A percentile compares a stretch with the other conserved stretches of the same genome.
These are phyloP conservation scores for Cladosporium sp. DNA, from an alignment of 2,329 filamentous ascomycete genomes.

Conservation along the genomic window DNA sequence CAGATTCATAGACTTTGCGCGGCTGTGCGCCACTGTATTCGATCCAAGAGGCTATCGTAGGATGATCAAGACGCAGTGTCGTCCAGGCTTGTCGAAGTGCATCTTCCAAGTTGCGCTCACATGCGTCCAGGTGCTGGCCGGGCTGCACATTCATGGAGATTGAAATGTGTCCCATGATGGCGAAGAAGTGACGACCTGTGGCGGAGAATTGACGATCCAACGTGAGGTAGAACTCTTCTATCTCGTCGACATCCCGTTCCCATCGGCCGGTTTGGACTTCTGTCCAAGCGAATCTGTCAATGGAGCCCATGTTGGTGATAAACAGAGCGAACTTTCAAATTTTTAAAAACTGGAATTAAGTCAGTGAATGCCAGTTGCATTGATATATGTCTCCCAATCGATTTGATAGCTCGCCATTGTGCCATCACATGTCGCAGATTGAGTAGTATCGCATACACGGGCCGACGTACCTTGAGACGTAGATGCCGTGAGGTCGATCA, in stretches of 20 bases:
- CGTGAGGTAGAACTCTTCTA: conserved; percentile 5
- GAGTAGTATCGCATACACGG: neutral
- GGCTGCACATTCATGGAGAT: neutral
- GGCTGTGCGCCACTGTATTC: conserved; percentile 3
- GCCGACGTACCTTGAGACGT: neutral
- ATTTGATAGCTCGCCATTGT: neutral
- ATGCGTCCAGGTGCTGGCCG: neutral
- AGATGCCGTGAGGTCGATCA: neutral
- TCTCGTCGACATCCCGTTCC: conserved; percentile 6
- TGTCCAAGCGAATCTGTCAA: conserved; percentile 3
- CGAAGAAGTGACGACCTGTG: conserved; percentile 4
- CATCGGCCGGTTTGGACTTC: conserved; percentile 1
- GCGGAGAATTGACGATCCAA: conserved; percentile 4
- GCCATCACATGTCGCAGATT: neutral
- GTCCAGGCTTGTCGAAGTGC: neutral
- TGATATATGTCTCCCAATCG: neutral
- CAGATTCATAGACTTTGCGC: conserved; percentile 1
- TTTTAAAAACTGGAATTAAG: neutral
- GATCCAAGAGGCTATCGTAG: conserved; percentile 5
- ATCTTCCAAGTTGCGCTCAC: neutral
- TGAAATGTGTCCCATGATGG: conserved; percentile 10
- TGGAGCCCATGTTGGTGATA: conserved; percentile 2
- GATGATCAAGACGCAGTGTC: neutral
- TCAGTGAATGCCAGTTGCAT: neutral
- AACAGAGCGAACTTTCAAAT: too few species aligned